These are phyloP conservation scores for Leccinum ochraceum DNA, from an alignment of 768 basidiomycete species.

Conservation along the genomic window DNA sequence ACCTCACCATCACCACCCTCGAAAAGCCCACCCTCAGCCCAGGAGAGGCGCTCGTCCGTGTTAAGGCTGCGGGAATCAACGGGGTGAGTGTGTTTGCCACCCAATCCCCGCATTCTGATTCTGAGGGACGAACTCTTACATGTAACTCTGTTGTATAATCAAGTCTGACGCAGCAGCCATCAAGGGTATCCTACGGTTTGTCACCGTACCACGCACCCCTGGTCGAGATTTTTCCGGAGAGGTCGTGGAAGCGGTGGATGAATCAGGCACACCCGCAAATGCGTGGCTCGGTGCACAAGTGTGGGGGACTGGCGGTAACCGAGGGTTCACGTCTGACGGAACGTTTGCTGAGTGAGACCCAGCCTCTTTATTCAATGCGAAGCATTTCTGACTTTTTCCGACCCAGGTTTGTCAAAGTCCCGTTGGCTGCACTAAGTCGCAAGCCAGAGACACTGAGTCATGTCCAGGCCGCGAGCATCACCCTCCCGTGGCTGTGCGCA, in stretches of 20 bases:
- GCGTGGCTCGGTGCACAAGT: slow-evolving; percentile 33
- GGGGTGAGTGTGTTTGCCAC: slow-evolving; percentile 24
- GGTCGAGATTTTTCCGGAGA: slow-evolving; percentile 38
- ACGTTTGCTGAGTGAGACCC: slow-evolving; percentile 36
- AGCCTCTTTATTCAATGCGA: background rate
- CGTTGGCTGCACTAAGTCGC: slow-evolving; percentile 30
- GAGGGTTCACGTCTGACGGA: slow-evolving; percentile 36
- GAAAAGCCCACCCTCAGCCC: slow-evolving; percentile 29
- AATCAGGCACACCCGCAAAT: slow-evolving; percentile 15
- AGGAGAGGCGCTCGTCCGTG: slow-evolving; percentile 35
- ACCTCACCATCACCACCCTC: slow-evolving; percentile 25
- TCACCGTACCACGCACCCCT: slow-evolving; percentile 33
- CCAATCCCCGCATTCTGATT: background rate
- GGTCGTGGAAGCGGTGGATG: slow-evolving; percentile 34
- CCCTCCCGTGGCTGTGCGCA: slow-evolving; percentile 37
- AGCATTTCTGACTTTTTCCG: background rate
- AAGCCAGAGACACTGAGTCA: slow-evolving; percentile 32
- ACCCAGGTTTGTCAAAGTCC: slow-evolving; percentile 31
- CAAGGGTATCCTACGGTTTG: slow-evolving; percentile 31
- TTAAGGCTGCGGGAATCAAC: slow-evolving; percentile 37
- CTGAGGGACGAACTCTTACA: background rate
- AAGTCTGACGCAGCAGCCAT: slow-evolving; percentile 35
- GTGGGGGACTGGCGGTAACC: slow-evolving; percentile 36
- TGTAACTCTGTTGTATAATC: too few relatives aligned
- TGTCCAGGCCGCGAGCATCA: slow-evolving; percentile 33